Evolutionary conservation across 75 land plant genomes (phyloP).

Genomic region (Chamaecyparis obtusa): DNA sequence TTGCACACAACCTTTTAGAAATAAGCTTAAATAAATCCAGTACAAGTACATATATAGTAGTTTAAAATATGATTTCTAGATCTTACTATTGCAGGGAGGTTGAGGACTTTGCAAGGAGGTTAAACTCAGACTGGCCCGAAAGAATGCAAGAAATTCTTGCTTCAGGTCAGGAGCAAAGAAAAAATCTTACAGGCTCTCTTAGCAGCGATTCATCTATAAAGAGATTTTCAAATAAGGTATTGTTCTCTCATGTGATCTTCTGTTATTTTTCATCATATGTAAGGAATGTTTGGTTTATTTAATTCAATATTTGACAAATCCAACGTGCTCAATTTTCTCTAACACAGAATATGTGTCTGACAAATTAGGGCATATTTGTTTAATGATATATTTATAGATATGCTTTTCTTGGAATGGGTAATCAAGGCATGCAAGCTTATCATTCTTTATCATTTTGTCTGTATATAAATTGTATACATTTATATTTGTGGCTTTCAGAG

Average conservation of each 20-base stretch:
- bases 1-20: not conserved
- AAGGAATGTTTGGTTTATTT: not conserved
- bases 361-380: not conserved
- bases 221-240: conserved; percentile 28
- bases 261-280: not conserved
- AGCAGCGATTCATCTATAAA: conserved; percentile 28
- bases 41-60: not conserved
- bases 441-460: not conserved
- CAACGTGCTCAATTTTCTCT: not conserved
- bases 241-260: not conserved
- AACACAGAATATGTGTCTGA: not conserved
- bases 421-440: not conserved
- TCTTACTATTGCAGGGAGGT: conserved; percentile 64
- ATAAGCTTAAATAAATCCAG: not conserved
- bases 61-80: not conserved
- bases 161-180: conserved; percentile 39
- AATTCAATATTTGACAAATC: not conserved
- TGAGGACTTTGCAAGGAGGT: conserved; percentile 83
- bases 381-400: not conserved
- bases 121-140: conserved; percentile 86
- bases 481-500: not conserved
- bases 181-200: conserved; percentile 7
- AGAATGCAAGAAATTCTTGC: conserved; percentile 70
- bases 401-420: not conserved
- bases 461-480: not conserved